Base-by-base conservation (phyloP, 768 basidiomycete genomes). In the Amanita jacksonii region DNA sequence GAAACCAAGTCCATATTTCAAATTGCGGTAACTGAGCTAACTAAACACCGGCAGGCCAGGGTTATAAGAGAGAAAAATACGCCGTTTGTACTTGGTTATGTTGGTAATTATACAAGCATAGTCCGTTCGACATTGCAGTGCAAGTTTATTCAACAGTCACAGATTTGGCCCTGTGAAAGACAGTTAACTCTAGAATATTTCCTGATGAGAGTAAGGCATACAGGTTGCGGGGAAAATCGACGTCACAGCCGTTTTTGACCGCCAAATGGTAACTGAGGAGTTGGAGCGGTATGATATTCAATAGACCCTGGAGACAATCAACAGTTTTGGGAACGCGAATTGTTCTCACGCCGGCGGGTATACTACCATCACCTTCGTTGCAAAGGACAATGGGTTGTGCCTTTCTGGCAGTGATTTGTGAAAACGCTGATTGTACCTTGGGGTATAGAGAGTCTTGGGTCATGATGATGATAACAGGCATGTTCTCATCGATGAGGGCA, bases 391-490 rank as follows among this genome's bases (percentile, higher is more conserved):
- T 87, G 43, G 87, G 88, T 50, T 88, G 83, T 39, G 93, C 96
- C 64, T 93, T 94, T 62, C 96, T 85, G 35, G 96, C 94, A 3
- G 91, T 94, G 63, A 99, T 94, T 67, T 99, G 96, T 20, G 91
- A 68, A 53, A 96, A 89, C 30, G 96, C 96, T 6, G 84, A 86
- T 57, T 97, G 92, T 35, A 97, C 93, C 72, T 99, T 98, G 58
- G 93, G 91, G 67, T 98, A 98, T 19, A 98, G 70, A 34, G 92
- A 96, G 66, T 99, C 96, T 52, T 88, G 85, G 22, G 96, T 99
- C 96, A 99, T 99, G 68, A 99, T 80, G 66, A 99, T 90, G 70
- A 98, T 98, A 54, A 98, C 90, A 32, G 91, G 79, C 86, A 96
- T 90, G 68, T 94, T 92, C 68, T 98, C 96, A 59, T 99, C 96